Conservation (phyloP, 306 rosid genomes). For the Cucumis hystrix region DNA sequence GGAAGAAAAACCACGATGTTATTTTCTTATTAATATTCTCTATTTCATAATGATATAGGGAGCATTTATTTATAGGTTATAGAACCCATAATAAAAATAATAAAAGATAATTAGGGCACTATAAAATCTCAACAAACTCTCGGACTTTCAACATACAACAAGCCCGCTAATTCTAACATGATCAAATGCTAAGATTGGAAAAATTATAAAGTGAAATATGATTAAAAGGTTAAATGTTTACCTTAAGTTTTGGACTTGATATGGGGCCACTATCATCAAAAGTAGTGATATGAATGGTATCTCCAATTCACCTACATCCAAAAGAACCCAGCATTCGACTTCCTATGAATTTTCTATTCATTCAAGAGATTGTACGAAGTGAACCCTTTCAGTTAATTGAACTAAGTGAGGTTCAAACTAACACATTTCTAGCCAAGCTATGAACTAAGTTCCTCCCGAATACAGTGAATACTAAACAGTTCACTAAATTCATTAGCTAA, state of each 20-base stretch:
- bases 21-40: too few relatives aligned
- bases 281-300: conserved; percentile 68
- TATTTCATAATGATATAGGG: too few relatives aligned
- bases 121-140: too few relatives aligned
- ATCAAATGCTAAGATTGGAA: conserved; percentile 5
- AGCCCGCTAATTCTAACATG: too few relatives aligned
- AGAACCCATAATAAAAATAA: too few relatives aligned
- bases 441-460: background rate
- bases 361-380: background rate
- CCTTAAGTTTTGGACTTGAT: conserved; percentile 47
- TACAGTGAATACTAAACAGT: background rate
- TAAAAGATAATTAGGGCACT: too few relatives aligned
- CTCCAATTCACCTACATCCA: conserved; percentile 65
- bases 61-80: too few relatives aligned
- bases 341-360: background rate
- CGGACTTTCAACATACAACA: too few relatives aligned
- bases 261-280: conserved; percentile 66
- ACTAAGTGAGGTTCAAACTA: background rate
- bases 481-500: background rate
- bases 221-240: conserved; percentile 4
- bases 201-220: background rate
- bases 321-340: conserved; percentile 2
- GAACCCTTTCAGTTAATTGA: background rate
- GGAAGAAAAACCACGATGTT: too few relatives aligned
- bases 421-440: background rate